These are phyloP conservation scores for Histomonas meleagridis DNA, from an alignment of 208 protist genomes.

Conservation along the genomic window DNA sequence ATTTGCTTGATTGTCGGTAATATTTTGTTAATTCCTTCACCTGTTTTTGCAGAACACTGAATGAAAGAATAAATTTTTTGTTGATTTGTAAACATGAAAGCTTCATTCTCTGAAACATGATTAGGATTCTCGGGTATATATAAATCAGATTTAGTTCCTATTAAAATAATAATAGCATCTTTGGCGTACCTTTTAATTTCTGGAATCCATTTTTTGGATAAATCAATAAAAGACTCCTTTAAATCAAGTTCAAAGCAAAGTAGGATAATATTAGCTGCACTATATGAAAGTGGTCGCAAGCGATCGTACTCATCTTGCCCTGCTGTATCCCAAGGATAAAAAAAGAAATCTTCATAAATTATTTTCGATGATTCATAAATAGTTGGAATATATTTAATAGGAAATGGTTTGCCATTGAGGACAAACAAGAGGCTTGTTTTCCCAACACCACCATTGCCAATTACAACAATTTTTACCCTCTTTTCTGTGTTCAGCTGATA, in stretches of 20 bases:
- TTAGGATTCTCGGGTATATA: background rate
- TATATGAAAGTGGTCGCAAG: constrained; percentile 45
- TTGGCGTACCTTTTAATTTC: constrained; percentile 17
- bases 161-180: constrained; percentile 21
- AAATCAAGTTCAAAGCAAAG: constrained; percentile 44
- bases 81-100: background rate
- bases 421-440: constrained; percentile 60
- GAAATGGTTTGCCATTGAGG: constrained; percentile 62
- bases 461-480: constrained; percentile 60
- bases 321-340: constrained; percentile 49
- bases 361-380: constrained; percentile 48
- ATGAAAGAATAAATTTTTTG: background rate
- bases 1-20: too few relatives aligned
- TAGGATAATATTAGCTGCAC: constrained; percentile 41
- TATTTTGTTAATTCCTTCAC: background rate
- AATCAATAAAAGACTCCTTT: background rate
- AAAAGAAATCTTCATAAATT: background rate
- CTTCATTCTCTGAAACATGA: background rate
- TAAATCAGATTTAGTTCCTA: background rate
- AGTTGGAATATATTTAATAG: constrained; percentile 49
- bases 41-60: background rate
- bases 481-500: too few relatives aligned
- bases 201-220: background rate
- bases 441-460: constrained; percentile 68
- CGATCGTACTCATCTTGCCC: constrained; percentile 49